phyloP scores from a whole-genome alignment of 176 grass and related monocot species.

The Typha latifolia region DNA sequence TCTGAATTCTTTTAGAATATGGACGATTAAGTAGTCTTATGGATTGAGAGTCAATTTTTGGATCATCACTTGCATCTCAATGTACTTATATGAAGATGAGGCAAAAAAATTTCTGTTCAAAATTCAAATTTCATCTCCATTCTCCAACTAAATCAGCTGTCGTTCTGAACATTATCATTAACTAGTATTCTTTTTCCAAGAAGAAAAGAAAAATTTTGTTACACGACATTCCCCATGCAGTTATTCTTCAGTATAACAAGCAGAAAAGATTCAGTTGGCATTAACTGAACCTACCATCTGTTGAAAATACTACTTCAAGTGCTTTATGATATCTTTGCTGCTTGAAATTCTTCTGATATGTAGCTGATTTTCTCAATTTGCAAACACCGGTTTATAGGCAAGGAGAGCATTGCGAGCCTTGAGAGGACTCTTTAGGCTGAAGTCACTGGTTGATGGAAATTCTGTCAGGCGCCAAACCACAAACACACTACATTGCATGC shows the following conservation, averaged over 20 bases:
- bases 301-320: not conserved
- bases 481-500: constrained; percentile 50
- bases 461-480: constrained; percentile 45
- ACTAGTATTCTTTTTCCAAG: too few relatives aligned
- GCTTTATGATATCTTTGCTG: not conserved
- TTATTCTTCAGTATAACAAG: too few relatives aligned
- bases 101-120: not conserved
- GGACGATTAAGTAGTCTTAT: too few relatives aligned
- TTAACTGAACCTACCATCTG: too few relatives aligned
- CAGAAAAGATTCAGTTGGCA: too few relatives aligned
- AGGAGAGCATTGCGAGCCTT: constrained; percentile 31
- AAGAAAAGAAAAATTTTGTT: too few relatives aligned
- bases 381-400: constrained; percentile 21
- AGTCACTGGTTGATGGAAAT: constrained; percentile 42
- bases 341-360: not conserved
- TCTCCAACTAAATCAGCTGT: too few relatives aligned
- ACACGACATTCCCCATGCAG: too few relatives aligned
- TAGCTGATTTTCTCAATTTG: not conserved
- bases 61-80: not conserved
- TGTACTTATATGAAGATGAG: not conserved
- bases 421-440: constrained; percentile 41
- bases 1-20: too few relatives aligned
- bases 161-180: too few relatives aligned
- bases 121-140: not conserved
- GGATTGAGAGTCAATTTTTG: too few relatives aligned